Base-by-base conservation (phyloP, 495 filamentous ascomycete species). In the Collariella sp. region DNA sequence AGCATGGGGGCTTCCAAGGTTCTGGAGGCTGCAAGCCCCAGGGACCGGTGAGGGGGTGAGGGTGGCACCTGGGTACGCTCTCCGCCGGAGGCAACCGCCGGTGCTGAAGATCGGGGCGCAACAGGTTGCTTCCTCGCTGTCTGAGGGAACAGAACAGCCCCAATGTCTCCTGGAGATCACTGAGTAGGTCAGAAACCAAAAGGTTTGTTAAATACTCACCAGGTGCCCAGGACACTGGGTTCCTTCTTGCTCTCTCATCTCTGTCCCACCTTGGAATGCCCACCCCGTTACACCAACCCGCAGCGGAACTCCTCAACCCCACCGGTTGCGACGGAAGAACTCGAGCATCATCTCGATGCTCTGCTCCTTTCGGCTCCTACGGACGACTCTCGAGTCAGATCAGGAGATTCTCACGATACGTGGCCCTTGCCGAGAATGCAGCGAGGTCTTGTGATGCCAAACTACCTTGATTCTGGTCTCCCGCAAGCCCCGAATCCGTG, bases 1-100 rank as follows among this genome's bases (percentile, higher is more conserved):
- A 11, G n/a, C 50, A 40, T 23, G 50, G 40, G 49, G 26, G n/a
- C 15, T 52, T 34, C 49, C 38, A 42, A 51, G 38, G 19, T 41
- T 41, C 6, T 41, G 38, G 3, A 15, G 38, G 10, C n/a, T n/a
- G 13, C 38, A 41, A 41, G 12, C 35, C 35, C n/a, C 35, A 4
- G 35, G 15, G 35, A 38, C 12, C 35, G 35, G 10, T 38, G 10
- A 31, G 26, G 5, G 9, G 26, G 26, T 5, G 26, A 31, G 26
- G 9, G 26, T 9, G 33, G 33, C 33, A 13, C 33, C 13, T 13
- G 13, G n/a, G n/a, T n/a, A n/a, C n/a, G n/a, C n/a, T n/a, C n/a
- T n/a, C n/a, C n/a, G n/a, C n/a, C n/a, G n/a, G n/a, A n/a, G n/a
- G n/a, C n/a, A n/a, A n/a, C n/a, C n/a, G n/a, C n/a, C n/a, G n/a